These are phyloP conservation scores for Ettlia oleoabundans DNA, from an alignment of 139 green algal genomes.

Conservation along the genomic window DNA sequence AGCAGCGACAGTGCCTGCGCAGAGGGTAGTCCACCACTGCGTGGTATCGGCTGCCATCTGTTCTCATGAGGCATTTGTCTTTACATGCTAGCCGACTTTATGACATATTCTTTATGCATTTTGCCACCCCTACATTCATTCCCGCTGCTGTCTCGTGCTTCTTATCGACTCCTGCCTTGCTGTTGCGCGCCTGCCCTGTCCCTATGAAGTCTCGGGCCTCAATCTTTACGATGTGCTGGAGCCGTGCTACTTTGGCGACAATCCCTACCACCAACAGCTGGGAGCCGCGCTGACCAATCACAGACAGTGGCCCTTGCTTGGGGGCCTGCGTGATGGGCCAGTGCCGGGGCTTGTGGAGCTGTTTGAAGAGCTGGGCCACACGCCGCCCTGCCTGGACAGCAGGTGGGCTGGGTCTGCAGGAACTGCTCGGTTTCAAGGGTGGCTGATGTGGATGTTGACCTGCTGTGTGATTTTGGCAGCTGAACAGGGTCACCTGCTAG, in stretches of 20 bases:
- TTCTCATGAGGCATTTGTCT: too few species aligned
- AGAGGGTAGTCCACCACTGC: too few species aligned
- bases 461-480: not conserved
- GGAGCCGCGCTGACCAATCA: not conserved
- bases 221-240: slow-evolving; percentile 74
- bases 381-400: slow-evolving; percentile 59
- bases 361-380: slow-evolving; percentile 48
- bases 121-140: too few species aligned
- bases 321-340: slow-evolving; percentile 12
- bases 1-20: too few species aligned
- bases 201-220: slow-evolving; percentile 33
- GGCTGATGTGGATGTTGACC: not conserved
- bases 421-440: not conserved
- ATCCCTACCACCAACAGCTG: slow-evolving; percentile 17
- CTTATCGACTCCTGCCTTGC: too few species aligned
- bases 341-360: slow-evolving; percentile 58
- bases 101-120: too few species aligned
- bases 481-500: not conserved
- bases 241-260: slow-evolving; percentile 36
- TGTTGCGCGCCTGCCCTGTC: too few species aligned
- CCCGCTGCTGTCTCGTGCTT: too few species aligned
- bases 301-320: slow-evolving; percentile 59
- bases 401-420: slow-evolving; percentile 34
- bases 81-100: too few species aligned
- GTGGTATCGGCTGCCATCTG: too few species aligned